phyloP scores from a whole-genome alignment of 768 basidiomycete genomes.

The Lentinula sp. region DNA sequence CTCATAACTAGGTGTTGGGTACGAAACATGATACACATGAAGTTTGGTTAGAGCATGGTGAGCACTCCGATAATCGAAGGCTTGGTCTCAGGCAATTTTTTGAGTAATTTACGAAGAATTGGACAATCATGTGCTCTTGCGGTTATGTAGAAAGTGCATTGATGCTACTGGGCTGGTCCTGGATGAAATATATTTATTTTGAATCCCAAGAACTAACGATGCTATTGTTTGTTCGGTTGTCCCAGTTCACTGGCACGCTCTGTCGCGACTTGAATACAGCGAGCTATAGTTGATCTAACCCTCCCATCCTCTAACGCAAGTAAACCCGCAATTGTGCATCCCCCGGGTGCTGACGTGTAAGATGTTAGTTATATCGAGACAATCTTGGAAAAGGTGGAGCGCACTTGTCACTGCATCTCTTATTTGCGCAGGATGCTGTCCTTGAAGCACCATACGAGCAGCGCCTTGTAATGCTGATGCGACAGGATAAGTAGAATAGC shows the following conservation, averaged over 20 bases:
- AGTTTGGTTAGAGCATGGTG: too few species aligned
- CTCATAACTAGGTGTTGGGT: background rate
- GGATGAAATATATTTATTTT: too few species aligned
- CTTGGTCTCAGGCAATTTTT: too few species aligned
- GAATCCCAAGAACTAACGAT: background rate
- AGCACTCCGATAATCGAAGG: too few species aligned
- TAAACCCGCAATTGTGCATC: slow-evolving; percentile 97
- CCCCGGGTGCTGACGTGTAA: slow-evolving; percentile 73
- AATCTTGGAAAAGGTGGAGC: slow-evolving; percentile 16
- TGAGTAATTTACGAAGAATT: too few species aligned
- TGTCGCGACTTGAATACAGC: slow-evolving; percentile 91
- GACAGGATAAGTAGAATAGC: background rate
- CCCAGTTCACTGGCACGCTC: slow-evolving; percentile 84
- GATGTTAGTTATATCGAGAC: background rate
- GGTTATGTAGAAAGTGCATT: too few species aligned
- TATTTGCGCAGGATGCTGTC: slow-evolving; percentile 91
- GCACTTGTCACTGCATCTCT: slow-evolving; percentile 96
- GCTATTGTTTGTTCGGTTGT: slow-evolving; percentile 52
- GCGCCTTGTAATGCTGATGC: slow-evolving; percentile 86
- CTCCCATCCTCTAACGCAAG: slow-evolving; percentile 91
- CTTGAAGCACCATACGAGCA: slow-evolving; percentile 91
- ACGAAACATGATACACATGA: background rate
- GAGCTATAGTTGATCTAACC: slow-evolving; percentile 90
- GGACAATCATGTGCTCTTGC: too few species aligned
- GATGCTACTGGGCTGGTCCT: too few species aligned